These are phyloP conservation scores for Fusarium subtropicale DNA, from an alignment of 2,329 filamentous ascomycete genomes.

Conservation along the genomic window DNA sequence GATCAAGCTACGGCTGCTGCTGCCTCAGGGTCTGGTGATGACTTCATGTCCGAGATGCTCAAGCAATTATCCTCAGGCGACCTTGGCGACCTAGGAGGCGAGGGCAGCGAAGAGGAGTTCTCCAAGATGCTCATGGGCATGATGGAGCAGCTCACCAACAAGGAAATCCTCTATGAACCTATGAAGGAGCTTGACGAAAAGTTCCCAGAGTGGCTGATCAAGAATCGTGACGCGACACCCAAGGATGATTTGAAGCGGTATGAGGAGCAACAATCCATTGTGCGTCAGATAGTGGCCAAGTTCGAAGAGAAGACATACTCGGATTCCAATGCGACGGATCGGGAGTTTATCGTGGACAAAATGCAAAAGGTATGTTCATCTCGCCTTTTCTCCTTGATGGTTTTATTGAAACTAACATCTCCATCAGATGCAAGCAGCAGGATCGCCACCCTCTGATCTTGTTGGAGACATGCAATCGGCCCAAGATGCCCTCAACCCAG, in stretches of 20 bases:
- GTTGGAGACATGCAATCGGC: conserved; percentile 90
- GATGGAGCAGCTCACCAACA: conserved; percentile 99
- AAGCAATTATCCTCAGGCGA: conserved; percentile 79
- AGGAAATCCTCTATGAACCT: conserved; percentile 97
- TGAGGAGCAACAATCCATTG: conserved; percentile 80
- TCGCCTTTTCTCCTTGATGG: background rate
- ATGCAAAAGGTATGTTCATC: conserved; percentile 87
- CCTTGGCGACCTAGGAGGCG: conserved; percentile 64
- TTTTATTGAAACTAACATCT: conserved; percentile 7
- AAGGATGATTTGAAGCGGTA: conserved; percentile 83
- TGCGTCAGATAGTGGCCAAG: conserved; percentile 86
- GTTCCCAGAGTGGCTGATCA: conserved; percentile 88
- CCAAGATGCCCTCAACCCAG: conserved; percentile 74
- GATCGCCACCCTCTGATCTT: conserved; percentile 88
- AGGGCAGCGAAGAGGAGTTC: conserved; percentile 80
- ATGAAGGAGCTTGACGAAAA: conserved; percentile 98
- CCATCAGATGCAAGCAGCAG: conserved; percentile 91
- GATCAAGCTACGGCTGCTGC: conserved; percentile 85
- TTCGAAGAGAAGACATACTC: conserved; percentile 87
- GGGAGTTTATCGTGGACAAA: conserved; percentile 93
- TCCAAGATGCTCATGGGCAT: conserved; percentile 95
- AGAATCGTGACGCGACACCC: conserved; percentile 74
- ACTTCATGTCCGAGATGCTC: conserved; percentile 91
- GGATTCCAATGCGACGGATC: conserved; percentile 82
- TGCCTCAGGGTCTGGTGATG: conserved; percentile 74